Base-by-base conservation (phyloP, 2,329 filamentous ascomycete species). In the Penicillium sumatraense region DNA sequence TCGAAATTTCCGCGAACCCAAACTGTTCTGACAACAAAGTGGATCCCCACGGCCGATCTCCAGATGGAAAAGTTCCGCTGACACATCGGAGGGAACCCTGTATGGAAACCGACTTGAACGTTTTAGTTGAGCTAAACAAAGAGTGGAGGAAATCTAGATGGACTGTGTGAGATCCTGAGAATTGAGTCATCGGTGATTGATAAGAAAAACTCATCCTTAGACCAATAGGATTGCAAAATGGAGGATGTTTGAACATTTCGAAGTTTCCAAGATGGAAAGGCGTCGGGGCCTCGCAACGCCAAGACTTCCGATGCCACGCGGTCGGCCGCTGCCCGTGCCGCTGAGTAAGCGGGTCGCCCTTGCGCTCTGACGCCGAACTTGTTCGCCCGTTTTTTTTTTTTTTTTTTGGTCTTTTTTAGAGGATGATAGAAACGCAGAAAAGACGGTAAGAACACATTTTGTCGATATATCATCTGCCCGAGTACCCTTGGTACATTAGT, bases 1-100 rank as follows among this genome's bases (percentile, higher is more conserved):
- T n/a, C 49, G 21, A 56, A 58, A 53, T 59, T 23, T 59, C 47
- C 51, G 48, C 46, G 41, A 56, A 53, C 50, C 47, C 24, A 56
- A 8, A 38, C 13, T 9, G 45, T 53, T 33, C 44, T 36, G 49
- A 53, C 36, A 8, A 42, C 5, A 11, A 23, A 24, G 38, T 42
- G 38, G 38, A 42, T 9, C 20, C 29, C 13, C 23, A 40, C 31
- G 24, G 44, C 46, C 23, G 53, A 56, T 42, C 53, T 40, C 20
- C 27, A 51, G 33, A n/a, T 16, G 11, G n/a, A 36, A 36, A 48
- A 21, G 21, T 53, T 56, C 54, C 54, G 54, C 54, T 56, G 49
- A 56, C 49, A 49, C 38, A 56, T 27, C n/a, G 29, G 29, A n/a
- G n/a, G n/a, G n/a, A 14, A 31, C 29, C 29, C 29, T 31, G 9